These are phyloP conservation scores for Triangularia setosa DNA, from an alignment of 2,329 filamentous ascomycete species.

Conservation along the genomic window DNA sequence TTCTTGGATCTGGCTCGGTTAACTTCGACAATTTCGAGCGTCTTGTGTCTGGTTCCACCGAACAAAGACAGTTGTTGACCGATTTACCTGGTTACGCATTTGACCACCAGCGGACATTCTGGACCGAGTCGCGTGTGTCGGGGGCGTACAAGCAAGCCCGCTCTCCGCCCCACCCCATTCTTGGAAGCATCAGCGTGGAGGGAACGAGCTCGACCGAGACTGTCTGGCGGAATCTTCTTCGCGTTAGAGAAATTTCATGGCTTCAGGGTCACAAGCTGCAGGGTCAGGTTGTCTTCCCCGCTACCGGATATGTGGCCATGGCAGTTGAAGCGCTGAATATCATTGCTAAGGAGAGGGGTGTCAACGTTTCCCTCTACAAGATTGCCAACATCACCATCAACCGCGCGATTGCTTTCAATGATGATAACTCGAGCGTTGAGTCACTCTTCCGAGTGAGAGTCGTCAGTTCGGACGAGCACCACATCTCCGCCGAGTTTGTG, in stretches of 20 bases:
- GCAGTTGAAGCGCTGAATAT: slow-evolving; percentile 36
- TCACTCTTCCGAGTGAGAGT: not conserved
- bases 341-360: not conserved
- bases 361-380: not conserved
- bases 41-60: not conserved
- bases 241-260: slow-evolving; percentile 51
- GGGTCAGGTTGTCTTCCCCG: slow-evolving; percentile 52
- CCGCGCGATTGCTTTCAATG: not conserved
- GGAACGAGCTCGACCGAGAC: slow-evolving; percentile 44
- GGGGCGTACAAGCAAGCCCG: slow-evolving; percentile 33
- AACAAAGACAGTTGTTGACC: slow-evolving; percentile 20
- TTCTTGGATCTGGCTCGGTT: not conserved
- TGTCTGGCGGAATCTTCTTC: slow-evolving; percentile 47
- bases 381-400: not conserved
- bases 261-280: slow-evolving; percentile 56
- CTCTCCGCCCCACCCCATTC: not conserved
- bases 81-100: slow-evolving; percentile 48
- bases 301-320: slow-evolving; percentile 51
- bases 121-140: slow-evolving; percentile 45
- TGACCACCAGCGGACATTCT: slow-evolving; percentile 44
- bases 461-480: not conserved
- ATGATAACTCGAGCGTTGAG: not conserved
- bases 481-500: not conserved
- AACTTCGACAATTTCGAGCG: not conserved
- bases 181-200: slow-evolving; percentile 35